phyloP scores from a whole-genome alignment of 129 eudicot genomes.

The sunflower (Helianthus annuus) region HanXRQr2.0-SUNRISE NC_035436.2:965079-965578 shows the following conservation, averaged over 20 bases:
- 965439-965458: slow-evolving; percentile 44
- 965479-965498: slow-evolving; percentile 42
- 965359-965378: slow-evolving; percentile 28
- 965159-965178: slow-evolving; percentile 33
- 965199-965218: slow-evolving; percentile 57
- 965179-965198: slow-evolving; percentile 42
- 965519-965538: slow-evolving; percentile 43
- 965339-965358: slow-evolving; percentile 30
- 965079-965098: slow-evolving; percentile 23
- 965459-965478: slow-evolving; percentile 23
- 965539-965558: slow-evolving; percentile 20
- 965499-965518: slow-evolving; percentile 68
- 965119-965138: slow-evolving; percentile 8
- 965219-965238: slow-evolving; percentile 32
- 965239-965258: slow-evolving; percentile 17
- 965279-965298: slow-evolving; percentile 19
- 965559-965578: slow-evolving; percentile 42
- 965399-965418: slow-evolving; percentile 72
- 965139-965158: slow-evolving; percentile 24
- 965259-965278: slow-evolving; percentile 33
- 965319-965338: slow-evolving; percentile 39
- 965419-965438: slow-evolving; percentile 38
- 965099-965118: not conserved
- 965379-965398: slow-evolving; percentile 52
- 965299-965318: slow-evolving; percentile 25